These are phyloP conservation scores for Cyclotella choctawhatcheeana DNA, from an alignment of 108 stramenopile species.

Conservation along the genomic window DNA sequence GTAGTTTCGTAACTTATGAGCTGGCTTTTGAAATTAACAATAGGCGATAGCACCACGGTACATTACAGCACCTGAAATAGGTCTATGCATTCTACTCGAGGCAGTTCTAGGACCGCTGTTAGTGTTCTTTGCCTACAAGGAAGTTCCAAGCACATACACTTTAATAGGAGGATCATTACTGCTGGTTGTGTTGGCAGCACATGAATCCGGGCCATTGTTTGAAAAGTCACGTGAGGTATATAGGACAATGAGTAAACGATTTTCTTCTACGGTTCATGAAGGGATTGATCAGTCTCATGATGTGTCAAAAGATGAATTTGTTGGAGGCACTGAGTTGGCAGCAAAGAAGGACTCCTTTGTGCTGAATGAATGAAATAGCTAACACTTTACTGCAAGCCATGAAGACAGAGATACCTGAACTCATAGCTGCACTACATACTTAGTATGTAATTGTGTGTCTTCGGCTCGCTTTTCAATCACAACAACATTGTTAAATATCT, in stretches of 20 bases:
- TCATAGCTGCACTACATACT: too few species aligned
- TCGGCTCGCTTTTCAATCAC: too few species aligned
- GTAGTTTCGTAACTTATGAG: too few species aligned
- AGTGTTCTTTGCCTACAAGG: slow-evolving; percentile 18
- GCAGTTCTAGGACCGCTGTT: slow-evolving; percentile 20
- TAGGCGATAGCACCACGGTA: slow-evolving; percentile 18
- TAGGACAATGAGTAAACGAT: slow-evolving; percentile 8
- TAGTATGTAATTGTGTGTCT: too few species aligned
- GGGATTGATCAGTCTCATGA: background rate
- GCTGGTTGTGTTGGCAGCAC: slow-evolving; percentile 8
- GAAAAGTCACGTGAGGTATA: background rate
- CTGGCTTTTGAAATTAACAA: too few species aligned
- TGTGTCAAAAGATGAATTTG: too few species aligned
- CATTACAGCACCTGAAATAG: slow-evolving; percentile 20
- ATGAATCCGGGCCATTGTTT: slow-evolving; percentile 21
- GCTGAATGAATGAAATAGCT: too few species aligned
- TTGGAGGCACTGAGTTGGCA: too few species aligned
- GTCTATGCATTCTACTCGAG: slow-evolving; percentile 20
- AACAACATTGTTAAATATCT: too few species aligned
- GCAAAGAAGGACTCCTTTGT: too few species aligned
- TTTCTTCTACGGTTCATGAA: background rate
- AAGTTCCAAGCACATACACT: slow-evolving; percentile 7
- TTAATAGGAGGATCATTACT: slow-evolving; percentile 21
- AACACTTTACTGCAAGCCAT: too few species aligned
- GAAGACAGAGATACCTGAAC: too few species aligned